Evolutionary conservation across 2,329 filamentous ascomycete genomes (phyloP).

Genomic region (Fusarium sp.): DNA sequence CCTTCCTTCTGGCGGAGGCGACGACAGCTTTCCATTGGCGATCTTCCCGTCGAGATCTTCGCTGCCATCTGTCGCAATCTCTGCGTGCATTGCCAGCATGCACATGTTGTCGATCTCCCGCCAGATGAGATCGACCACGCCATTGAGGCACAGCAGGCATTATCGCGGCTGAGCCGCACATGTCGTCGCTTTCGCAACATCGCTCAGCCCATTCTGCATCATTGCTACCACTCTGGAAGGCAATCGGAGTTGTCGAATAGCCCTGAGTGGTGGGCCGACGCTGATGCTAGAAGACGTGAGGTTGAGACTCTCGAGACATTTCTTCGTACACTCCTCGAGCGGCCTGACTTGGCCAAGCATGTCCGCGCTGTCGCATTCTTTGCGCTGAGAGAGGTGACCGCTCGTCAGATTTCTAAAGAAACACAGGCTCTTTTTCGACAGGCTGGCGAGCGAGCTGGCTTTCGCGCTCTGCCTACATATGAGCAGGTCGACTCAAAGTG

Average conservation of each 20-base stretch:
- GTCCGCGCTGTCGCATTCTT: constrained; percentile 47
- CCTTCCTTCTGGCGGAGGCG: constrained; percentile 29
- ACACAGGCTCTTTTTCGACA: constrained; percentile 48
- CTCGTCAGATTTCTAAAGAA: constrained; percentile 23
- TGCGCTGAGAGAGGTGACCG: constrained; percentile 33
- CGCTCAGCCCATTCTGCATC: constrained; percentile 47
- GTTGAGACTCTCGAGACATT: constrained; percentile 42
- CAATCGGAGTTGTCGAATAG: constrained; percentile 31
- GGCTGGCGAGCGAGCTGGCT: constrained; percentile 46
- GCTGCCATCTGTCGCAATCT: constrained; percentile 47
- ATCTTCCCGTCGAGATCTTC: constrained; percentile 47
- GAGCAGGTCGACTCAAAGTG: constrained; percentile 47
- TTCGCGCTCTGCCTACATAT: constrained; percentile 44
- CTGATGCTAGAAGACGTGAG: constrained; percentile 26
- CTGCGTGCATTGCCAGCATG: constrained; percentile 46
- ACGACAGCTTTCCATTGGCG: constrained; percentile 35
- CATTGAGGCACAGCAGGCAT: constrained; percentile 44
- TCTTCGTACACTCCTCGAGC: constrained; percentile 44
- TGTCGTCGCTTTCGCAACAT: constrained; percentile 42
- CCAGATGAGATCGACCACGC: constrained; percentile 41
- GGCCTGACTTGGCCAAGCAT: constrained; percentile 45
- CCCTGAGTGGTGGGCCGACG: constrained; percentile 32
- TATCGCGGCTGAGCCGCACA: constrained; percentile 48
- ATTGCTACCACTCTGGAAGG: constrained; percentile 45
- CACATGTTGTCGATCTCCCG: constrained; percentile 47